Percentiles rank a stretch among this genome's conserved stretches.
Conservation (phyloP, 129 eudicot genomes). For the sunflower (Helianthus annuus) region HanXRQr2.0-SUNRISE NC_035448.2:36645937-36646436, state of each 20-base stretch:
- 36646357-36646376: slow-evolving; percentile 87
- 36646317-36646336: slow-evolving; percentile 97
- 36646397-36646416: slow-evolving; percentile 98
- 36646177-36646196: slow-evolving; percentile 97
- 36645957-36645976: slow-evolving; percentile 92
- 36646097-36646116: slow-evolving; percentile 97
- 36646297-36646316: slow-evolving; percentile 96
- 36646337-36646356: slow-evolving; percentile 99
- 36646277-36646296: slow-evolving; percentile 74
- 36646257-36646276: slow-evolving; percentile 77
- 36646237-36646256: slow-evolving; percentile 99
- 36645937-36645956: slow-evolving; percentile 96
- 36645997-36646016: slow-evolving; percentile 82
- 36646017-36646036: slow-evolving; percentile 96
- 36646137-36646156: slow-evolving; percentile 77
- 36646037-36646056: slow-evolving; percentile 99
- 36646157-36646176: slow-evolving; percentile 97
- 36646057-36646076: slow-evolving; percentile 97
- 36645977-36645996: slow-evolving; percentile 89
- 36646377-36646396: slow-evolving; percentile 90
- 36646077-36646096: slow-evolving; percentile 96
- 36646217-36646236: slow-evolving; percentile 91
- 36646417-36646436: slow-evolving; percentile 99
- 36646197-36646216: slow-evolving; percentile 95
- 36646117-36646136: slow-evolving; percentile 93